Conservation (phyloP, 768 basidiomycete genomes). For the Daedaleopsis sinensis region DNA sequence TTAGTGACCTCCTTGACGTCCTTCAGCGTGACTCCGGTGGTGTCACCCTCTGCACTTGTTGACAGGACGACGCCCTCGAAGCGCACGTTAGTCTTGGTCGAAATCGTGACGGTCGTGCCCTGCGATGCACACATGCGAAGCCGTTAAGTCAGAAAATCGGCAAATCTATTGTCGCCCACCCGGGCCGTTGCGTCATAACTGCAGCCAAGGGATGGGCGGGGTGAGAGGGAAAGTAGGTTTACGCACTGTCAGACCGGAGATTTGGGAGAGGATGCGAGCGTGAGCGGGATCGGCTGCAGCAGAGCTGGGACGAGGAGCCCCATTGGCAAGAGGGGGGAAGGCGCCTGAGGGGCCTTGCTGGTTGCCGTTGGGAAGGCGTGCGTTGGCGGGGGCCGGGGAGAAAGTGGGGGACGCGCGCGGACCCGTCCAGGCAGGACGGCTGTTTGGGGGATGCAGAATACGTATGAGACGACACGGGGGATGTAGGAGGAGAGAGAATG, state of each 20-base stretch:
- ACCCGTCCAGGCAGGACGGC: conserved; percentile 65
- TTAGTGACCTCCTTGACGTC: conserved; percentile 75
- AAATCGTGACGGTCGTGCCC: conserved; percentile 82
- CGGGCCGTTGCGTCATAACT: conserved; percentile 12
- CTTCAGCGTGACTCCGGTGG: conserved; percentile 70
- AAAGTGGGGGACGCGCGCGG: conserved; percentile 73
- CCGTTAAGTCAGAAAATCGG: conserved; percentile 3
- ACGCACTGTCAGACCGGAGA: conserved; percentile 74
- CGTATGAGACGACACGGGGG: neutral
- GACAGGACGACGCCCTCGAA: conserved; percentile 74
- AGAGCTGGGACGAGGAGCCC: conserved; percentile 31
- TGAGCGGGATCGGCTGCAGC: conserved; percentile 45
- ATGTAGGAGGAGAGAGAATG: conserved; percentile 5
- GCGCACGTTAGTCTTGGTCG: conserved; percentile 69
- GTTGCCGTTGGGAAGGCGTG: conserved; percentile 47
- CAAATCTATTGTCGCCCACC: conserved; percentile 2
- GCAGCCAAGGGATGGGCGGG: conserved; percentile 20
- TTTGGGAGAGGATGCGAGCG: conserved; percentile 63
- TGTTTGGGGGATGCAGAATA: conserved; percentile 21
- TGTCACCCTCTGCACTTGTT: conserved; percentile 66
- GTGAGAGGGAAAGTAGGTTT: conserved; percentile 8
- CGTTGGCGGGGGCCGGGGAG: conserved; percentile 48
- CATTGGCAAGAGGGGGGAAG: conserved; percentile 44
- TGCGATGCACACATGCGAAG: conserved; percentile 27
- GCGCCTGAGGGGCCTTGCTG: conserved; percentile 29